Conservation (phyloP, 2,329 filamentous ascomycete genomes). For the Colletotrichum viniferum region DNA sequence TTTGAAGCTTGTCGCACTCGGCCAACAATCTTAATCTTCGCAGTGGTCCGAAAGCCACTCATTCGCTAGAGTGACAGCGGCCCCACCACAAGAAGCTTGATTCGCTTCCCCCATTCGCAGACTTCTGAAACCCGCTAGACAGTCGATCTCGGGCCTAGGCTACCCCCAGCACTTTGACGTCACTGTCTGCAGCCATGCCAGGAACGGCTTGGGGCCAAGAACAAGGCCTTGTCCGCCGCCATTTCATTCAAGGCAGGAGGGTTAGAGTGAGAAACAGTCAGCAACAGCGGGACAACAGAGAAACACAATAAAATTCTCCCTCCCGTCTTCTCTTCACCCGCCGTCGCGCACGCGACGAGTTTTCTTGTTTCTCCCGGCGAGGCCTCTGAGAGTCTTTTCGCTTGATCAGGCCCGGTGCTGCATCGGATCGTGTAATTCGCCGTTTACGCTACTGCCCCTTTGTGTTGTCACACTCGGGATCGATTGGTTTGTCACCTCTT, state of each 20-base stretch:
- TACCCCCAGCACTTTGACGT: constrained; percentile 13
- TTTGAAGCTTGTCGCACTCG: background rate
- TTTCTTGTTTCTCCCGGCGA: background rate
- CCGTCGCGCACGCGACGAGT: background rate
- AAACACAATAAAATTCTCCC: background rate
- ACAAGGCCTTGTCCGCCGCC: background rate
- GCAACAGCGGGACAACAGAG: background rate
- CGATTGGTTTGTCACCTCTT: background rate
- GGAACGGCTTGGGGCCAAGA: background rate
- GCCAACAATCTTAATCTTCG: background rate
- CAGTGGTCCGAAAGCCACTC: background rate
- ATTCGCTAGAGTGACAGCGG: background rate
- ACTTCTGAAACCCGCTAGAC: constrained; percentile 14
- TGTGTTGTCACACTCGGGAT: background rate
- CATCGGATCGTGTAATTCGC: background rate
- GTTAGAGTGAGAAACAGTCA: background rate
- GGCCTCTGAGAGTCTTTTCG: background rate
- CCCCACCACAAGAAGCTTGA: constrained; percentile 14
- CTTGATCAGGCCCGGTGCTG: background rate
- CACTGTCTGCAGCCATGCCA: background rate
- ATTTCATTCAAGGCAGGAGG: background rate
- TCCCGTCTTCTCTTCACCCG: background rate
- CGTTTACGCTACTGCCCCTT: background rate
- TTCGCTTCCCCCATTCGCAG: background rate
- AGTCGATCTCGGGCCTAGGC: background rate